Conservation (phyloP, 106 monocot genomes). For the Cymbidium sinense region DNA sequence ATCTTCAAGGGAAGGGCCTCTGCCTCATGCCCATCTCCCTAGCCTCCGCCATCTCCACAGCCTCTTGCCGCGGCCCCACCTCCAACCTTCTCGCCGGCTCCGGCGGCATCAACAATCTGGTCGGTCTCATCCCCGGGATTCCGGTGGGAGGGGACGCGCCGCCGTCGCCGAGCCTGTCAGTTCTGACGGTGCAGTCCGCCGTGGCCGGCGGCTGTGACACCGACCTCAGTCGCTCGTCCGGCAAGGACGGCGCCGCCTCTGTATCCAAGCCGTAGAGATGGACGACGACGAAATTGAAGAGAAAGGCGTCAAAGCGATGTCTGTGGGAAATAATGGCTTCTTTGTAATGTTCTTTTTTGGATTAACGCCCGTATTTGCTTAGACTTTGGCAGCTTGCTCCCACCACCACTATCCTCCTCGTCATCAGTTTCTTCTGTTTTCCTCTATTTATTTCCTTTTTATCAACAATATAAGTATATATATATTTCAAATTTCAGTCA, state of each 20-base stretch:
- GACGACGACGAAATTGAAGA: neutral
- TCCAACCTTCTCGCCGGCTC: neutral
- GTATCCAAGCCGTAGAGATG: neutral
- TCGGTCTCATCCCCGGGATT: neutral
- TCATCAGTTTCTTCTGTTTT: neutral
- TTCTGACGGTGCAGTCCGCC: constrained; percentile 61
- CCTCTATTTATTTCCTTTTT: neutral
- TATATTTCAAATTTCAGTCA: neutral
- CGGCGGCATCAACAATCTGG: neutral
- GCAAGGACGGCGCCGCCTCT: constrained; percentile 43
- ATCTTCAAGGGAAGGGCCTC: constrained; percentile 83
- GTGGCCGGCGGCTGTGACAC: constrained; percentile 23
- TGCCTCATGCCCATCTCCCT: constrained; percentile 96
- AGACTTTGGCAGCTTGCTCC: too few relatives aligned
- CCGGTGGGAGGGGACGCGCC: constrained; percentile 19
- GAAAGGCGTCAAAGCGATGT: neutral
- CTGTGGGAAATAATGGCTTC: neutral
- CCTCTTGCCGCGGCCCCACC: constrained; percentile 26
- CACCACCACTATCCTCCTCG: neutral
- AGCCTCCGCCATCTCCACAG: constrained; percentile 78
- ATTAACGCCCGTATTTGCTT: too few relatives aligned
- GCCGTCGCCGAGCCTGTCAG: constrained; percentile 54
- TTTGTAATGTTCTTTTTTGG: too few relatives aligned
- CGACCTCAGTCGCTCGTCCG: constrained; percentile 1
- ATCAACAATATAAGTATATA: neutral